Conservation (phyloP, 169 alveolate genomes). For the Babesia ovis region DNA sequence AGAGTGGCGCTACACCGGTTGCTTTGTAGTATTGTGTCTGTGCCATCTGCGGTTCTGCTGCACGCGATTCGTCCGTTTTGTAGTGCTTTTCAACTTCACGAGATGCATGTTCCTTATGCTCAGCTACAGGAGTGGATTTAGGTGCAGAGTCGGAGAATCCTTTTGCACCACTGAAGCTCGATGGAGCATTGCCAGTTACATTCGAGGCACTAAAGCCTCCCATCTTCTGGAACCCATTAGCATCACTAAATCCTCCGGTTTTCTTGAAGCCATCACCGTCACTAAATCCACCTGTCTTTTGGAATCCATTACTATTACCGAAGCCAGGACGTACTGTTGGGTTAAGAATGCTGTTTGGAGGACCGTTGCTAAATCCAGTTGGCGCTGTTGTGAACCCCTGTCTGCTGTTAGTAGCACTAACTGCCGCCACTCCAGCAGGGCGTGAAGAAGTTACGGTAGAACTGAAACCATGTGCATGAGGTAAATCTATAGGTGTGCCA, state of each 20-base stretch:
- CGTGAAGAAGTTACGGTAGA: neutral
- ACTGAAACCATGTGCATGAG: neutral
- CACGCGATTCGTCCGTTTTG: neutral
- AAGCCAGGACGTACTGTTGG: neutral
- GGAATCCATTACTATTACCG: neutral
- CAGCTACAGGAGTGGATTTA: neutral
- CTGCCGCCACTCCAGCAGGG: constrained; percentile 32
- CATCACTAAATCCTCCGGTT: constrained; percentile 25
- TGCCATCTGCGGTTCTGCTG: neutral
- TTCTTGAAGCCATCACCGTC: constrained; percentile 4
- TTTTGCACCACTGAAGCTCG: constrained; percentile 16
- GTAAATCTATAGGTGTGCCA: constrained; percentile 36
- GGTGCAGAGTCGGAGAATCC: neutral
- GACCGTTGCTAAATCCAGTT: constrained; percentile 15
- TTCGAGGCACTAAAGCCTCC: constrained; percentile 5
- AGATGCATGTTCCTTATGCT: neutral
- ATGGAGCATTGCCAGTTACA: no score
- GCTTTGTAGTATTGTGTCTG: constrained; percentile 47
- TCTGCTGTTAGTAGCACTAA: neutral
- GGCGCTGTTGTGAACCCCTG: constrained; percentile 22
- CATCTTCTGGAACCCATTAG: neutral
- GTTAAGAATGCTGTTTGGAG: neutral
- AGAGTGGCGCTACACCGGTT: constrained; percentile 55
- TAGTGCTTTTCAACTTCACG: neutral
- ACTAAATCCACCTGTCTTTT: constrained; percentile 23